phyloP scores from a whole-genome alignment of 306 rosid species.

The Cicer chorassanicum region DNA sequence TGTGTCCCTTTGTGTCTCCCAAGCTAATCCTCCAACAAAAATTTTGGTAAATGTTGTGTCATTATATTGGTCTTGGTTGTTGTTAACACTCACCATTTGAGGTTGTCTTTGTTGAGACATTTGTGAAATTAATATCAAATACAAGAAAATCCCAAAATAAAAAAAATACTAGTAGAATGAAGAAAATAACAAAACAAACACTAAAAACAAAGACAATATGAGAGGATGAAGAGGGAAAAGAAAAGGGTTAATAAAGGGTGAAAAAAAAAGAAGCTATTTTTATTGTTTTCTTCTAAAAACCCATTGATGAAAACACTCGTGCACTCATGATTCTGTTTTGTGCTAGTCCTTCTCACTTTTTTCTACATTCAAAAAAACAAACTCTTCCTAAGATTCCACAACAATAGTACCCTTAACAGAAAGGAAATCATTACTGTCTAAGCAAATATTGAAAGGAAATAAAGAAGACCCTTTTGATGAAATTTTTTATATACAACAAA shows the following conservation, averaged over 20 bases:
- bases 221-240: conserved; percentile 28
- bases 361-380: conserved; percentile 40
- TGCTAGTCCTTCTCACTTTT: conserved; percentile 46
- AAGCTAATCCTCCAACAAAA: conserved; percentile 96
- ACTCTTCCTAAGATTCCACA: conserved; percentile 49
- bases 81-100: conserved; percentile 67
- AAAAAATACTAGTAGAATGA: conserved; percentile 2
- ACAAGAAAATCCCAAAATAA: conserved; percentile 5
- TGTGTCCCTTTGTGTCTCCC: conserved; percentile 95
- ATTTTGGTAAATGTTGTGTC: conserved; percentile 90
- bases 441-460: conserved; percentile 39
- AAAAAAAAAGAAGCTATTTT: conserved; percentile 48
- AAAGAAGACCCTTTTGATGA: conserved; percentile 35
- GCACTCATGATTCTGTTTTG: conserved; percentile 54
- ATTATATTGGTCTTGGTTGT: conserved; percentile 62
- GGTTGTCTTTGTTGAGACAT: conserved; percentile 85
- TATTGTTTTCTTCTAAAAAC: conserved; percentile 49
- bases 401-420: conserved; percentile 40
- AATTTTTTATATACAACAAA: conserved; percentile 31
- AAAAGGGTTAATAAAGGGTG: conserved; percentile 42
- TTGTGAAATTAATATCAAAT: conserved; percentile 22
- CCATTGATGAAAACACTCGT: conserved; percentile 68
- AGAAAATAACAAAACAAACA: conserved; percentile 21
- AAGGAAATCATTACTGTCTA: conserved; percentile 46
- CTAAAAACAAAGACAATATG: conserved; percentile 43